phyloP scores from a whole-genome alignment of 768 basidiomycete genomes.

The Termitomyces sp. region DNA sequence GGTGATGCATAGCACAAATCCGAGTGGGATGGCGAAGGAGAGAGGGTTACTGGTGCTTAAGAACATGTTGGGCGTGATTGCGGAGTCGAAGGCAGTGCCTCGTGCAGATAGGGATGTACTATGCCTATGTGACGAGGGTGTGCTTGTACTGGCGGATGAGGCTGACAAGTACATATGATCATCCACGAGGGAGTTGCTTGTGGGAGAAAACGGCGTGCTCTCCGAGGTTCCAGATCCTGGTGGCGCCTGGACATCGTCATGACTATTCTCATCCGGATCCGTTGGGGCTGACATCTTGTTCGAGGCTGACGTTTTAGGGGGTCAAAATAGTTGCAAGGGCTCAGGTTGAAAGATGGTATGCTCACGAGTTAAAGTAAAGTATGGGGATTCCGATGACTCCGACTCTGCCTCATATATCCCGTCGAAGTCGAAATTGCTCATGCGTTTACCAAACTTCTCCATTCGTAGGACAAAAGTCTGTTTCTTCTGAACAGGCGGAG shows the following conservation, averaged over 20 bases:
- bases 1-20: constrained; percentile 28
- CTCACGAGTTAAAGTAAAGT: constrained; percentile 26
- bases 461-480: constrained; percentile 14
- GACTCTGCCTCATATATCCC: constrained; percentile 12
- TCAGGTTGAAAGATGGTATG: background rate
- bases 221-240: background rate
- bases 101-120: background rate
- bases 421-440: no score
- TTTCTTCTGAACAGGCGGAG: constrained; percentile 1
- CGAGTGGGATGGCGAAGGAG: constrained; percentile 32
- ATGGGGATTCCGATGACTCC: constrained; percentile 21
- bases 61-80: constrained; percentile 16
- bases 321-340: background rate
- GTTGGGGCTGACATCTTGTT: background rate
- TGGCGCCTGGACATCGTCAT: background rate
- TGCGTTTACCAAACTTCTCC: constrained; percentile 10
- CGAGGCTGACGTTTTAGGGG: background rate
- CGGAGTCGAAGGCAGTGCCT: constrained; percentile 4
- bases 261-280: background rate
- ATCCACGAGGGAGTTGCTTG: background rate
- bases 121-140: background rate
- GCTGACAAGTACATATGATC: background rate
- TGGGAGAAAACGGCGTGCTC: background rate
- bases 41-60: constrained; percentile 25
- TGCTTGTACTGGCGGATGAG: background rate